Base-by-base conservation (phyloP, 768 basidiomycete genomes). In the Lactarius sp. region DNA sequence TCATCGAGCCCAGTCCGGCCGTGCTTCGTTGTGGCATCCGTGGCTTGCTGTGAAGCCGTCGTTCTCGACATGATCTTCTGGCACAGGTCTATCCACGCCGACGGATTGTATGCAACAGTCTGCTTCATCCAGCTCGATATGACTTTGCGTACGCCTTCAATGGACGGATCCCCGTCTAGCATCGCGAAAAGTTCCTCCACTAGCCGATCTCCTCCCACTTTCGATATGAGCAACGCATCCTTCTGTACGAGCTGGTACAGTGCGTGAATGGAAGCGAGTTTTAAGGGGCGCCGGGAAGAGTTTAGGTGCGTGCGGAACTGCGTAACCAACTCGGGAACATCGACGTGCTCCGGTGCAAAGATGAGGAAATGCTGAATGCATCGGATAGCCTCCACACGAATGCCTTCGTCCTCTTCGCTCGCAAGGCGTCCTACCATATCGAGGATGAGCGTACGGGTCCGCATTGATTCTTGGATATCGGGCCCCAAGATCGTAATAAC, bases 31-130 rank as follows among this genome's bases (percentile, higher is more conserved):
- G 85, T 81, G 4, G 85, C 84, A 64, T 90, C 85, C 1, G 81
- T 80, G 14, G 83, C 84, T 69, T 85, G 87, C 69, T 90, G 91
- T 2, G 88, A 86, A 1, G 90, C 92, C 5, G 92, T 94, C 12
- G 94, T 95, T 10, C 92, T 82, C 6, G 92, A 87, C 94, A 99
- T 98, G 71, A 99, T 98, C 31, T 94, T 80, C 73, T 98, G 96
- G 70, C 96, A 98, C 1, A 98, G 80, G 71, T 95, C 94, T 60
- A 99, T 97, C 97, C 97, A 99, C 1, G 95, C 97, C 0, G 90
- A 94, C 0, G 97, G 96, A 65, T 94, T 92, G 61, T 91, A 84
- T 20, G 91, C 81, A 1, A 93, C 95, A 0, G 97, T 98, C 73
- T 99, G 97, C 66, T 90, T 85, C 7, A 98, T 79, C 97, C 97